Percentiles rank a stretch among this genome's conserved stretches.
phyloP scores from a whole-genome alignment of 257 asterid genomes.

The Lantana camara region DNA sequence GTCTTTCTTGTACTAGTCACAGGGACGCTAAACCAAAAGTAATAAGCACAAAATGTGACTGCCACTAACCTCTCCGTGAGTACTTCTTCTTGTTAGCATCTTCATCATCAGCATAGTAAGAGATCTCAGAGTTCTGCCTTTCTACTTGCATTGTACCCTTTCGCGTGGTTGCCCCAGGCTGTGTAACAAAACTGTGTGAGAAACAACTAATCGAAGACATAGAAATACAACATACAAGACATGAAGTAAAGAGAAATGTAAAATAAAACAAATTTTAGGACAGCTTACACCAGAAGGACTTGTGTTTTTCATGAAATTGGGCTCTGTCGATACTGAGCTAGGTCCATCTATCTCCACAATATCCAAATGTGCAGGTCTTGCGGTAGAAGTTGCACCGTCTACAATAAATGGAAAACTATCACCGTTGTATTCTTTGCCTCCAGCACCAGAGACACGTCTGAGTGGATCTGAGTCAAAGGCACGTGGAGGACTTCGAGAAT shows the following conservation, averaged over 20 bases:
- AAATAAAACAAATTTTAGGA: constrained; percentile 10
- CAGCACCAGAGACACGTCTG: too few species aligned
- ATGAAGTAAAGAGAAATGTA: background rate
- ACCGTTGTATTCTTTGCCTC: too few species aligned
- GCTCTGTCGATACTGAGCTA: constrained; percentile 55
- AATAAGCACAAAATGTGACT: constrained; percentile 8
- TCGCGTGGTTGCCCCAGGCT: constrained; percentile 90
- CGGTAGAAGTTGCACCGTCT: constrained; percentile 41
- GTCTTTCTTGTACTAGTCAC: background rate
- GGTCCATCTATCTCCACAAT: constrained; percentile 65
- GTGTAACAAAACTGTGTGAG: constrained; percentile 26
- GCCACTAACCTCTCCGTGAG: constrained; percentile 59
- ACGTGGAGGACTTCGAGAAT: constrained; percentile 76
- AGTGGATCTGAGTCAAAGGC: constrained; percentile 86
- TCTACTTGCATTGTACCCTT: constrained; percentile 68
- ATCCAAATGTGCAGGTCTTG: constrained; percentile 57
- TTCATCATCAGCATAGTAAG: constrained; percentile 87
- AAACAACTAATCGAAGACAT: constrained; percentile 21
- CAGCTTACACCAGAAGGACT: constrained; percentile 73
- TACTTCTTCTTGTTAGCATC: constrained; percentile 79
- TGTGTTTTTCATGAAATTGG: constrained; percentile 54
- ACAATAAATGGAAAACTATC: constrained; percentile 33
- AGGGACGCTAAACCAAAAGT: background rate
- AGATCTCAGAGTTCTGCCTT: constrained; percentile 74
- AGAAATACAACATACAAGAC: background rate